phyloP scores from a whole-genome alignment of 768 basidiomycete genomes.

The Leucogyrophana mollusca region DNA sequence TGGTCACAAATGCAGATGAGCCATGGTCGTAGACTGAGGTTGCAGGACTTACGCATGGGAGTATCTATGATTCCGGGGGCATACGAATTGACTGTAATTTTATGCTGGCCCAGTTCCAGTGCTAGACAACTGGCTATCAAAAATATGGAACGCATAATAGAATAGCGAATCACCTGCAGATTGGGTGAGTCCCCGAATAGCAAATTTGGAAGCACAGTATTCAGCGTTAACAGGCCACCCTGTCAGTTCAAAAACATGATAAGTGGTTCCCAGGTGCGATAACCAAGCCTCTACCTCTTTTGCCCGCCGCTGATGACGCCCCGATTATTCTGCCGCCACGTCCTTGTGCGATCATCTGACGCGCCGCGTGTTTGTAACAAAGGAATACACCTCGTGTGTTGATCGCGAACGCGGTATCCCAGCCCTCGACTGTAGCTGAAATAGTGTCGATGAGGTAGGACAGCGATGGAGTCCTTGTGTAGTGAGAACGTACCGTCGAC shows the following conservation, averaged over 20 bases:
- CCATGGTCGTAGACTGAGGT: too few relatives aligned
- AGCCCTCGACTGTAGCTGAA: slow-evolving; percentile 33
- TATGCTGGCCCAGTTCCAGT: slow-evolving; percentile 21
- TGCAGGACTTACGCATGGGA: slow-evolving; percentile 13
- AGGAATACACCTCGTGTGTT: slow-evolving; percentile 59
- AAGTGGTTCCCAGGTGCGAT: not conserved
- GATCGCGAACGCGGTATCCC: slow-evolving; percentile 43
- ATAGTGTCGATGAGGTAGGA: not conserved
- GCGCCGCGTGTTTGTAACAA: slow-evolving; percentile 64
- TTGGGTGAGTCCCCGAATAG: slow-evolving; percentile 7
- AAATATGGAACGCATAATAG: slow-evolving; percentile 1
- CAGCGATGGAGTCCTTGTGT: not conserved
- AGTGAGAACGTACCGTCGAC: not conserved
- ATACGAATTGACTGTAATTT: slow-evolving; percentile 28
- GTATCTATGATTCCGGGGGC: slow-evolving; percentile 28
- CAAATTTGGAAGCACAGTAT: slow-evolving; percentile 14
- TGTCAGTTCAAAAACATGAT: not conserved
- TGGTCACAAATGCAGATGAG: too few relatives aligned
- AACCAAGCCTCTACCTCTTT: not conserved
- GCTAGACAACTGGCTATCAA: slow-evolving; percentile 11
- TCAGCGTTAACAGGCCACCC: slow-evolving; percentile 2
- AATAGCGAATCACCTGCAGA: slow-evolving; percentile 13
- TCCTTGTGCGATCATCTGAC: slow-evolving; percentile 56
- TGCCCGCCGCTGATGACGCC: slow-evolving; percentile 17
- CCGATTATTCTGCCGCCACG: slow-evolving; percentile 57